Evolutionary conservation across 1,284 basidiomycete species (phyloP).

Genomic region (Agroathelia rolfsii): DNA sequence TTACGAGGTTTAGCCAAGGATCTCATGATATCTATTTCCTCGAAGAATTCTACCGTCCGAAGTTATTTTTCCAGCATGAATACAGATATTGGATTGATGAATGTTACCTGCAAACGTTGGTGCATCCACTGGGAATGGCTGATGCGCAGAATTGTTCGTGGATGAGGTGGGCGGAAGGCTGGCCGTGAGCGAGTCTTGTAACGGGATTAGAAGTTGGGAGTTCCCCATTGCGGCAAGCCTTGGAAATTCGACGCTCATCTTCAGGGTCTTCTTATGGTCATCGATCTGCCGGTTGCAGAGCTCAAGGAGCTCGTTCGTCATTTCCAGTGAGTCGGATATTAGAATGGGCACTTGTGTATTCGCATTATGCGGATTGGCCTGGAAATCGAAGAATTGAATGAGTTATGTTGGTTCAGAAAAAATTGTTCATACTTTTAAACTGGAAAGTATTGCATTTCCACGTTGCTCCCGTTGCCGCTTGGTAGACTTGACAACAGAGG

Average conservation of each 20-base stretch:
- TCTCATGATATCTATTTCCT: slow-evolving; percentile 87
- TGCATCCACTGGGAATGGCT: slow-evolving; percentile 73
- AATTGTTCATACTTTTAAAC: slow-evolving; percentile 47
- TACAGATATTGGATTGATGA: slow-evolving; percentile 2
- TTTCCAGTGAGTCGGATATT: slow-evolving; percentile 42
- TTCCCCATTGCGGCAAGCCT: slow-evolving; percentile 47
- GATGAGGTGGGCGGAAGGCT: slow-evolving; percentile 71
- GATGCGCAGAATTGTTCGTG: slow-evolving; percentile 46
- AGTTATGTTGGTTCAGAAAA: not conserved
- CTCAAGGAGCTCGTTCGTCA: slow-evolving; percentile 61
- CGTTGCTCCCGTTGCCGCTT: slow-evolving; percentile 53
- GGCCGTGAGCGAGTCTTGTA: slow-evolving; percentile 92
- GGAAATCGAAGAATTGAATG: slow-evolving; percentile 2
- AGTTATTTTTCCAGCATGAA: slow-evolving; percentile 7
- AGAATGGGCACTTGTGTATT: slow-evolving; percentile 37
- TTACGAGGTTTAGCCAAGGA: slow-evolving; percentile 92
- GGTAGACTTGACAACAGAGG: slow-evolving; percentile 82
- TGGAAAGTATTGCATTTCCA: slow-evolving; percentile 56
- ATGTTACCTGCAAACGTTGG: slow-evolving; percentile 68
- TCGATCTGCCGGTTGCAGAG: slow-evolving; percentile 54
- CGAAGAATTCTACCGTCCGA: slow-evolving; percentile 50
- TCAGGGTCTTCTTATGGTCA: slow-evolving; percentile 40
- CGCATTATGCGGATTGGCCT: slow-evolving; percentile 30
- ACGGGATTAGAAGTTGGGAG: slow-evolving; percentile 74
- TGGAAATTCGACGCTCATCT: slow-evolving; percentile 60